Percentiles rank a stretch among this genome's conserved stretches.
These are phyloP conservation scores for Taphrina confusa DNA, from an alignment of 1,139 yeast genomes.

Conservation along the genomic window DNA sequence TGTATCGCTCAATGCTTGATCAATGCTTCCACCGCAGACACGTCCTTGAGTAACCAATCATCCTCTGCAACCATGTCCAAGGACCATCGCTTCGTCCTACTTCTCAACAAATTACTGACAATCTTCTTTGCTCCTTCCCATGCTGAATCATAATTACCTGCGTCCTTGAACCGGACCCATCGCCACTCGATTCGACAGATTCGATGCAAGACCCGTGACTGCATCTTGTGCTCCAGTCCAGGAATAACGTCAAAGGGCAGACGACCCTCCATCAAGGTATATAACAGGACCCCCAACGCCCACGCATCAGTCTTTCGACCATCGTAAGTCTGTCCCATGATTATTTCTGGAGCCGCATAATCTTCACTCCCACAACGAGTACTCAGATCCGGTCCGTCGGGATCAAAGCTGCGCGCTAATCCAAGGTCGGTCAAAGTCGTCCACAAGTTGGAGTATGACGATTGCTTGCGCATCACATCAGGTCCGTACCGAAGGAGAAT, in stretches of 20 bases:
- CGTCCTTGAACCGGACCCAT: slow-evolving; percentile 55
- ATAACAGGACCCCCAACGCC: slow-evolving; percentile 90
- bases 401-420: slow-evolving; percentile 66
- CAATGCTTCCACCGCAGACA: slow-evolving; percentile 15
- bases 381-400: slow-evolving; percentile 61
- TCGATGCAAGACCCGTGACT: slow-evolving; percentile 74
- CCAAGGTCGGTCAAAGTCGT: slow-evolving; percentile 86
- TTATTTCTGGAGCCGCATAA: slow-evolving; percentile 87
- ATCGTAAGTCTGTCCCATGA: slow-evolving; percentile 86
- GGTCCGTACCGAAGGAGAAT: slow-evolving; percentile 28
- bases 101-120: slow-evolving; percentile 57
- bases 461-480: slow-evolving; percentile 35
- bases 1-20: too few relatives aligned
- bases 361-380: slow-evolving; percentile 96
- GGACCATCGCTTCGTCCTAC: slow-evolving; percentile 56
- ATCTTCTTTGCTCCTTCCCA: slow-evolving; percentile 55
- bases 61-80: slow-evolving; percentile 49
- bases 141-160: slow-evolving; percentile 41
- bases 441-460: slow-evolving; percentile 48
- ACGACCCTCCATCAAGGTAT: slow-evolving; percentile 76
- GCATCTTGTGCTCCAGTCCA: slow-evolving; percentile 52
- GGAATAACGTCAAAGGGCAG: slow-evolving; percentile 85
- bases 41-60: slow-evolving; percentile 45
- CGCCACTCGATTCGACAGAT: slow-evolving; percentile 93
- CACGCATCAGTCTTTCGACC: slow-evolving; percentile 89